Conservation (phyloP, 495 filamentous ascomycete species). For the Lophiostoma macrostomum region DNA sequence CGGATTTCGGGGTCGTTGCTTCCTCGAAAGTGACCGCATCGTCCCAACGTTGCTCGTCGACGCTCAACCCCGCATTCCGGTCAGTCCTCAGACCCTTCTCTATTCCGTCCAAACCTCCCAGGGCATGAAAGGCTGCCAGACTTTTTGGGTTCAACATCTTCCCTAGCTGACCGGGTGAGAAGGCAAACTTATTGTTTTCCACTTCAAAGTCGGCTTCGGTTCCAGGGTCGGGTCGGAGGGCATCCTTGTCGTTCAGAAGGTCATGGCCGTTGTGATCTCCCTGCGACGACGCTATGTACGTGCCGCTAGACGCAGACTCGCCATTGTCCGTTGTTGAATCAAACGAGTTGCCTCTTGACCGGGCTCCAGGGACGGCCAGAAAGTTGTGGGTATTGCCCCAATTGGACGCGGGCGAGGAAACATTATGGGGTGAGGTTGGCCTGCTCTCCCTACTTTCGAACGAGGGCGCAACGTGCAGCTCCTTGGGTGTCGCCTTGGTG, state of each 20-base stretch:
- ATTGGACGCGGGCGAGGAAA: constrained; percentile 65
- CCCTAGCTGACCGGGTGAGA: constrained; percentile 73
- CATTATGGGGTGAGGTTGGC: constrained; percentile 86
- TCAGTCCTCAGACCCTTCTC: constrained; percentile 75
- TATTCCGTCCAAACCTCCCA: constrained; percentile 74
- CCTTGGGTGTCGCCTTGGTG: constrained; percentile 46
- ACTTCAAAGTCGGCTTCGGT: constrained; percentile 71
- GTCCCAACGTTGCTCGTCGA: constrained; percentile 67
- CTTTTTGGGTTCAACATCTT: constrained; percentile 82
- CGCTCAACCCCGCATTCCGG: constrained; percentile 62
- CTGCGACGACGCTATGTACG: constrained; percentile 40
- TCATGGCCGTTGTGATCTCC: constrained; percentile 28
- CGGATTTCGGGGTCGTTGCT: constrained; percentile 39
- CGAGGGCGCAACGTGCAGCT: constrained; percentile 59
- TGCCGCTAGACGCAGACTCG: constrained; percentile 49
- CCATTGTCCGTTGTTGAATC: constrained; percentile 55
- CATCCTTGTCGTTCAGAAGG: constrained; percentile 53
- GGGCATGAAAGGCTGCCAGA: constrained; percentile 68
- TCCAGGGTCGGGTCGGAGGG: constrained; percentile 65
- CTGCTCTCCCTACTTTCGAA: constrained; percentile 74
- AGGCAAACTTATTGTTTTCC: constrained; percentile 76
- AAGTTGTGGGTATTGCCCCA: constrained; percentile 55
- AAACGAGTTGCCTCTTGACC: constrained; percentile 64
- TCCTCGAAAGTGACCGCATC: constrained; percentile 71
- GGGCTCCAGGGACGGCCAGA: constrained; percentile 58